These are phyloP conservation scores for Silybum marianum DNA, from an alignment of 129 eudicot genomes.

Conservation along the genomic window DNA sequence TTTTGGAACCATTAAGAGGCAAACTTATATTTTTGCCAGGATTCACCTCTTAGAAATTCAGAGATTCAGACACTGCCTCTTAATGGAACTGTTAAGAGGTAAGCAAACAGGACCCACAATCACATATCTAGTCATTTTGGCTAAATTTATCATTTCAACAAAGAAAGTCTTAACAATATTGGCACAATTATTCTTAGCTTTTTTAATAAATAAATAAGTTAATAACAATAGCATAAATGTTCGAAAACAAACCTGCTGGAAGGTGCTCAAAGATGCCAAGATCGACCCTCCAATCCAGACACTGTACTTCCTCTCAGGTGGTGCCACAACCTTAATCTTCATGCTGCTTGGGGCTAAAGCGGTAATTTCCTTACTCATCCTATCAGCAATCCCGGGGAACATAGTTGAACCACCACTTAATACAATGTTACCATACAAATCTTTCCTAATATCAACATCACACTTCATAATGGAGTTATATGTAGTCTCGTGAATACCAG, in stretches of 20 bases:
- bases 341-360: slow-evolving; percentile 79
- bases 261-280: slow-evolving; percentile 62
- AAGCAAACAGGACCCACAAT: neutral
- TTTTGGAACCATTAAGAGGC: too few species aligned
- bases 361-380: slow-evolving; percentile 82
- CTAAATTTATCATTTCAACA: neutral
- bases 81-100: too few species aligned
- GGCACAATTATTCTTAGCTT: neutral
- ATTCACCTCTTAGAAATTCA: neutral
- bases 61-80: neutral
- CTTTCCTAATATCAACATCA: slow-evolving; percentile 72
- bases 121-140: neutral
- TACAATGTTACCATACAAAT: slow-evolving; percentile 67
- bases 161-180: neutral
- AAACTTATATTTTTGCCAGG: too few species aligned
- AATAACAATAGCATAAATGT: neutral
- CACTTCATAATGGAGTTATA: slow-evolving; percentile 80
- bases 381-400: slow-evolving; percentile 81
- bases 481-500: slow-evolving; percentile 77
- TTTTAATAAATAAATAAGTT: neutral
- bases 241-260: slow-evolving; percentile 54
- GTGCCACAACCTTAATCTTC: slow-evolving; percentile 82
- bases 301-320: slow-evolving; percentile 77
- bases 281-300: slow-evolving; percentile 86
- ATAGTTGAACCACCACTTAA: slow-evolving; percentile 79